Percentiles rank a stretch among this genome's conserved stretches.
Evolutionary conservation across 352 stramenopile genomes (phyloP).

Genomic region (Pythium grandisporangium): DNA sequence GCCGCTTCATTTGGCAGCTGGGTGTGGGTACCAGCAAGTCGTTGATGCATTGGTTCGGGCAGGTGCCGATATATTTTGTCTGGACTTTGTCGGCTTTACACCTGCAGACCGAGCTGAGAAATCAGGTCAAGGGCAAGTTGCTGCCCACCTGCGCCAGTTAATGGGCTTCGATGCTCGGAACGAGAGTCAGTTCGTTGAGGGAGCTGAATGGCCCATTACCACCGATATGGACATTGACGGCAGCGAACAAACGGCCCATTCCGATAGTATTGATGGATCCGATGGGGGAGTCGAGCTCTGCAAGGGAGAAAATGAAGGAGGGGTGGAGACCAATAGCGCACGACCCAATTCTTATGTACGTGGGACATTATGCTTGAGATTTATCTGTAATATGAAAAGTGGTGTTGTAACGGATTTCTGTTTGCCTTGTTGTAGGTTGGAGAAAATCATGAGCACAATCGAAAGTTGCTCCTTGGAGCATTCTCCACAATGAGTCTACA

Average conservation of each 20-base stretch:
- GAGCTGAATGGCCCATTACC: too few species aligned
- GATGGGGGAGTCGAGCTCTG: too few species aligned
- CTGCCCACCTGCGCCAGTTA: slow-evolving; percentile 26
- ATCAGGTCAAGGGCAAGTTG: slow-evolving; percentile 44
- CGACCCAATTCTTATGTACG: slow-evolving; percentile 43
- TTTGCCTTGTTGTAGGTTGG: slow-evolving; percentile 22
- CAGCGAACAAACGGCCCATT: too few species aligned
- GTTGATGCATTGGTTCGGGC: slow-evolving; percentile 54
- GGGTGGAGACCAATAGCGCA: background rate
- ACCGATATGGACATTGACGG: too few species aligned
- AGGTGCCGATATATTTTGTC: slow-evolving; percentile 42
- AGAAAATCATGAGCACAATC: slow-evolving; percentile 76
- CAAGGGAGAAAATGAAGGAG: too few species aligned
- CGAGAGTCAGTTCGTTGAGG: too few species aligned
- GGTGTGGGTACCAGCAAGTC: slow-evolving; percentile 59
- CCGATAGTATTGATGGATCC: too few species aligned
- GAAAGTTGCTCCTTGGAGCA: slow-evolving; percentile 69
- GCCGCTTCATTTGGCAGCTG: slow-evolving; percentile 73
- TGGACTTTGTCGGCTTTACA: slow-evolving; percentile 70
- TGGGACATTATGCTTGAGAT: too few species aligned
- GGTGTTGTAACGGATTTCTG: too few species aligned
- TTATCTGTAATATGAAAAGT: too few species aligned
- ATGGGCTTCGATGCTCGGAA: too few species aligned
- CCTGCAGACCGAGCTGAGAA: slow-evolving; percentile 70
- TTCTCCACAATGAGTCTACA: slow-evolving; percentile 87